phyloP scores from a whole-genome alignment of 2,329 filamentous ascomycete genomes.

The Calonectria fujianensis region DNA sequence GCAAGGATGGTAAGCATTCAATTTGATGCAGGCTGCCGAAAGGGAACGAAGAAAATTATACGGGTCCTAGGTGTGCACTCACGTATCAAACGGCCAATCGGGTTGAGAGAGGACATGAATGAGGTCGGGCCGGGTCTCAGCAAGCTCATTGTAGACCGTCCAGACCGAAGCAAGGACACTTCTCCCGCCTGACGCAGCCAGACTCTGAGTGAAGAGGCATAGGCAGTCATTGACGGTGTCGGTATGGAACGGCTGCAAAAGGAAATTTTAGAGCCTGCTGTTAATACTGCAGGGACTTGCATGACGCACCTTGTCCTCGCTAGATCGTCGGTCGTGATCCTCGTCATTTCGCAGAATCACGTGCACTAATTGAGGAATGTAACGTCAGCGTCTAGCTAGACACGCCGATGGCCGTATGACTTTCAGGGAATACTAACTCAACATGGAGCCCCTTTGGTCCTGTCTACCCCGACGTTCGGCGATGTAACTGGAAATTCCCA shows the following conservation, averaged over 20 bases:
- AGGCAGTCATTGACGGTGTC: constrained; percentile 59
- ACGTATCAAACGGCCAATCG: constrained; percentile 37
- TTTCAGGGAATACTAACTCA: constrained; percentile 29
- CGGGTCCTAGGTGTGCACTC: not conserved
- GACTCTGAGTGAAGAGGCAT: constrained; percentile 67
- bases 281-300: not conserved
- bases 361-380: not conserved
- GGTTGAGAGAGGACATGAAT: constrained; percentile 70
- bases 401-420: not conserved
- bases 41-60: not conserved
- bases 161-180: constrained; percentile 73
- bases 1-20: not conserved
- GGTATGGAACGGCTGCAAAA: constrained; percentile 70
- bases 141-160: constrained; percentile 77
- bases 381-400: not conserved
- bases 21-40: not conserved
- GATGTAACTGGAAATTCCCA: constrained; percentile 73
- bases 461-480: constrained; percentile 69
- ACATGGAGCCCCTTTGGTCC: constrained; percentile 58
- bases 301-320: constrained; percentile 19
- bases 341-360: constrained; percentile 8
- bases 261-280: constrained; percentile 57
- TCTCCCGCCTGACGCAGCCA: constrained; percentile 69
- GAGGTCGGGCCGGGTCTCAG: constrained; percentile 72
- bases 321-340: constrained; percentile 6